phyloP scores from a whole-genome alignment of 2,329 filamentous ascomycete species.

The Ophidiomyces ophidiicola region DNA sequence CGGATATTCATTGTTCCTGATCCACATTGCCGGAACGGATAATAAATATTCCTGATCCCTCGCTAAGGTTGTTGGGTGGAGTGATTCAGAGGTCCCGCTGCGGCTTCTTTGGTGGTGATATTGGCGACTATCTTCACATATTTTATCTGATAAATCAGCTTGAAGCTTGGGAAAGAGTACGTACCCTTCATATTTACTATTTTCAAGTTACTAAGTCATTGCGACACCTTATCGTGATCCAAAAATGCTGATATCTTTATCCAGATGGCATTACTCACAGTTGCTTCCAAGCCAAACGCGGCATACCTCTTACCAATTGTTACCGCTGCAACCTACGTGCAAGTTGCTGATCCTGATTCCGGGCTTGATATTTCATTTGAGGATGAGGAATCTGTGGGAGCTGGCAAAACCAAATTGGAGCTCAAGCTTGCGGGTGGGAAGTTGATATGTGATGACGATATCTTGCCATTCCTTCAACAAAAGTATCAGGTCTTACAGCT shows the following conservation, averaged over 20 bases:
- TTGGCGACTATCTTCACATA: too few relatives aligned
- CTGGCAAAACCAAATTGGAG: conserved; percentile 13
- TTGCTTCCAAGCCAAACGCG: conserved; percentile 16
- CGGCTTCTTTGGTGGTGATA: too few relatives aligned
- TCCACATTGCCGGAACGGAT: too few relatives aligned
- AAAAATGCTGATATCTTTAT: conserved; percentile 2
- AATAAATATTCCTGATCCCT: too few relatives aligned
- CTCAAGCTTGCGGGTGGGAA: conserved; percentile 14
- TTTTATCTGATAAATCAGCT: too few relatives aligned
- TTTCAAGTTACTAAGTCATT: too few relatives aligned
- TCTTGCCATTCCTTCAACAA: conserved; percentile 14
- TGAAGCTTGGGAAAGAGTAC: too few relatives aligned
- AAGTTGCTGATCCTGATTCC: conserved; percentile 12
- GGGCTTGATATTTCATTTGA: conserved; percentile 13
- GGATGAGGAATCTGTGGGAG: conserved; percentile 15
- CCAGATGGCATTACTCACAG: conserved; percentile 15
- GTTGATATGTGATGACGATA: conserved; percentile 15
- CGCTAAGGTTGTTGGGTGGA: too few relatives aligned
- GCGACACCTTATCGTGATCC: neutral
- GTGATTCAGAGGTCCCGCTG: too few relatives aligned
- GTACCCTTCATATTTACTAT: too few relatives aligned
- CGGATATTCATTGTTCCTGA: too few relatives aligned
- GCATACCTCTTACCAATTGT: conserved; percentile 15
- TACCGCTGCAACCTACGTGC: conserved; percentile 15
- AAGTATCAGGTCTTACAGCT: conserved; percentile 13